Evolutionary conservation across 768 basidiomycete species (phyloP).

Genomic region (Termitomyces sp.): DNA sequence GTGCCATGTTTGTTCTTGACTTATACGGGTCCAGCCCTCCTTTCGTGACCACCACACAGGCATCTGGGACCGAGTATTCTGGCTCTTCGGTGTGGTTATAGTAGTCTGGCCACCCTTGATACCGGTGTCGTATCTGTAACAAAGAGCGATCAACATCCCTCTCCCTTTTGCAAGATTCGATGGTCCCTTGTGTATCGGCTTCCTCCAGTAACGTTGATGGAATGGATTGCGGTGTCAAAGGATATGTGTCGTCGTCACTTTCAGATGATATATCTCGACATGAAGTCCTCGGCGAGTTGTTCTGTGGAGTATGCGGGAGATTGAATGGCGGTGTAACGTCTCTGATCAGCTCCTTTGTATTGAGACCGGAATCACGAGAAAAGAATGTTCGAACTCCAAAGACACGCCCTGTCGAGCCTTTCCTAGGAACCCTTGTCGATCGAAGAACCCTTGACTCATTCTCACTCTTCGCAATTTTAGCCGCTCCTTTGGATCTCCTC

Average conservation of each 20-base stretch:
- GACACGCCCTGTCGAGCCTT: neutral
- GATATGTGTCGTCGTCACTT: neutral
- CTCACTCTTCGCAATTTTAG: neutral
- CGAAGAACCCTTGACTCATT: neutral
- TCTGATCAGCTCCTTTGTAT: neutral
- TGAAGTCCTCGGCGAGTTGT: neutral
- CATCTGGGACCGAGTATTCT: neutral
- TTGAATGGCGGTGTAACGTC: neutral
- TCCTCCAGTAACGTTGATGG: neutral
- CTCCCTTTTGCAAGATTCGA: neutral
- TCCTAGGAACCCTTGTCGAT: neutral
- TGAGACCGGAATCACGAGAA: too few species aligned
- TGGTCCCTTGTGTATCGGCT: neutral
- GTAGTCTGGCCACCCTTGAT: neutral
- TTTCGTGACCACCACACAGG: neutral
- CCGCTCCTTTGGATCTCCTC: neutral
- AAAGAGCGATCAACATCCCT: neutral
- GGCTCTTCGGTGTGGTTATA: neutral
- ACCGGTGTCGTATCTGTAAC: neutral
- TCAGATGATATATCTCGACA: neutral
- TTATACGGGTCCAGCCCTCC: neutral
- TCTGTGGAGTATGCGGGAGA: neutral
- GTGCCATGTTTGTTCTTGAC: neutral
- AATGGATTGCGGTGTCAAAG: neutral
- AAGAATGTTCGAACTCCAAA: neutral